Conservation (phyloP, 1,284 basidiomycete genomes). For the Lentinus polychrous region DNA sequence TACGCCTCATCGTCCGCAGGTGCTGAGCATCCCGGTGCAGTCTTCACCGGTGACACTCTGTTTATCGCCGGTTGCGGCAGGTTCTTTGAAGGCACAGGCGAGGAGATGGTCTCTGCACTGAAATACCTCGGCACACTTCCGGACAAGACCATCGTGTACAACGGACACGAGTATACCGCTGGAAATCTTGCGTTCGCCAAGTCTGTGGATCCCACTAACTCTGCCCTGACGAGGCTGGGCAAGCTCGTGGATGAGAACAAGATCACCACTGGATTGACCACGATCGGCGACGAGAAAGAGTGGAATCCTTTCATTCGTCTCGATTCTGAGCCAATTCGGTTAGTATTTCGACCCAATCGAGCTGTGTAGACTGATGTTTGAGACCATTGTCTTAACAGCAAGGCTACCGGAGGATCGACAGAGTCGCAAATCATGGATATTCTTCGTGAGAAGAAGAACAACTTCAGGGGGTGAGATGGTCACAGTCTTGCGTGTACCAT, state of each 20-base stretch:
- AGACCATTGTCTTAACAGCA: constrained; percentile 26
- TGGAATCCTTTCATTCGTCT: constrained; percentile 85
- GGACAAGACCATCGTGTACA: constrained; percentile 76
- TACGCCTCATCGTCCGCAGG: constrained; percentile 51
- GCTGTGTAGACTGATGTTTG: constrained; percentile 3
- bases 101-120: constrained; percentile 82
- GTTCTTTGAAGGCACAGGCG: constrained; percentile 89
- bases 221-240: constrained; percentile 48
- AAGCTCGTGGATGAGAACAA: constrained; percentile 45
- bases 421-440: constrained; percentile 61
- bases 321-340: constrained; percentile 51
- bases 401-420: constrained; percentile 42
- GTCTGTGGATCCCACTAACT: constrained; percentile 59
- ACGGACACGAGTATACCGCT: constrained; percentile 90
- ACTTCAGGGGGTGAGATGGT: constrained; percentile 46
- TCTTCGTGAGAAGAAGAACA: constrained; percentile 82
- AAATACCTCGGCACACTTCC: constrained; percentile 75
- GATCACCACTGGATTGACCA: constrained; percentile 70
- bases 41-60: constrained; percentile 96
- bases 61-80: constrained; percentile 94
- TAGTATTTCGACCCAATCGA: constrained; percentile 20
- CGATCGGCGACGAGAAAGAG: constrained; percentile 79
- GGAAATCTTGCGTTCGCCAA: constrained; percentile 61
- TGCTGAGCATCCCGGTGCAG: constrained; percentile 54
- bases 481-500: too few species aligned